These are phyloP conservation scores for Blastocystis sp. DNA, from an alignment of 352 stramenopile species.

Conservation along the genomic window DNA sequence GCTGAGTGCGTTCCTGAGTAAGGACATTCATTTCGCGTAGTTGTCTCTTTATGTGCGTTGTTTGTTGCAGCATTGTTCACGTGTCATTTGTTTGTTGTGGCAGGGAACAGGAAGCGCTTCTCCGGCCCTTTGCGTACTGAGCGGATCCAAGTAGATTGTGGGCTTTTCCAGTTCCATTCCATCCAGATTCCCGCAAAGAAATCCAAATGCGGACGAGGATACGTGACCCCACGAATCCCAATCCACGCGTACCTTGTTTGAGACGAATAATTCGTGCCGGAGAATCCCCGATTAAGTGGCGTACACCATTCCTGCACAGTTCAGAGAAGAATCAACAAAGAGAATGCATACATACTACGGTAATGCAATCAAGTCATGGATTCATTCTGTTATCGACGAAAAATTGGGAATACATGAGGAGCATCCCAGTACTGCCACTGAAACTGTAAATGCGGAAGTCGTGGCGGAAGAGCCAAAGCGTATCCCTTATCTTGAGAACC, in stretches of 20 bases:
- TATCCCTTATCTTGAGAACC: not conserved
- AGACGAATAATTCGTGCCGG: too few species aligned
- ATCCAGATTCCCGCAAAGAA: too few species aligned
- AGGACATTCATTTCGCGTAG: not conserved
- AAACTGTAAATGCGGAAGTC: not conserved
- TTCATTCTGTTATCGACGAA: slow-evolving; percentile 11
- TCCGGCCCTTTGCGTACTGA: too few species aligned
- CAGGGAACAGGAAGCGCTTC: too few species aligned
- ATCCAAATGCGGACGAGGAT: too few species aligned
- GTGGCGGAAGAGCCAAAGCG: not conserved
- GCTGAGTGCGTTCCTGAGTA: not conserved
- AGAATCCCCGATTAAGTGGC: too few species aligned
- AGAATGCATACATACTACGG: not conserved
- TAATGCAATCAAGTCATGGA: not conserved
- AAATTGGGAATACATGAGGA: not conserved
- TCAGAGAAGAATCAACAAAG: not conserved
- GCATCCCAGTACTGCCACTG: not conserved
- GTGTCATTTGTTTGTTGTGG: too few species aligned
- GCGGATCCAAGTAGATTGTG: too few species aligned
- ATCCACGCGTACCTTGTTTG: too few species aligned
- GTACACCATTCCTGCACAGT: too few species aligned
- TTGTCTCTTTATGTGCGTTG: slow-evolving; percentile 33
- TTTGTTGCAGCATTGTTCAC: slow-evolving; percentile 63
- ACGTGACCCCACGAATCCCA: too few species aligned
- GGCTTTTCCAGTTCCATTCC: too few species aligned